These are phyloP conservation scores for Alternaria sp. DNA, from an alignment of 2,329 filamentous ascomycete species.

Conservation along the genomic window DNA sequence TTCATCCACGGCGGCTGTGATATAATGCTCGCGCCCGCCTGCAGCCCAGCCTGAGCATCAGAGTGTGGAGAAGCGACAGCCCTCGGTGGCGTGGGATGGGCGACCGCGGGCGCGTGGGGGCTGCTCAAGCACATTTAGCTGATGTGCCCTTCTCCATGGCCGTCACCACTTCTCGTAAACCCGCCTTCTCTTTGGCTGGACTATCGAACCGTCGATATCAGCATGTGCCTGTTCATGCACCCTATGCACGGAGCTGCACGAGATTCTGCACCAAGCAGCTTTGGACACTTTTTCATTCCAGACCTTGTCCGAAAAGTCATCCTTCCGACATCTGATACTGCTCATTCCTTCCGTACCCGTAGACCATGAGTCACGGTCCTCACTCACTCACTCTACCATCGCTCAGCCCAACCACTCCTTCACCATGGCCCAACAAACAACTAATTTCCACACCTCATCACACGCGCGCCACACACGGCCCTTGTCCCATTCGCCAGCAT, in stretches of 20 bases:
- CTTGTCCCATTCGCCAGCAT: conserved; percentile 20
- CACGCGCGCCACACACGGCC: conserved; percentile 18
- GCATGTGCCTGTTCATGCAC: conserved; percentile 19
- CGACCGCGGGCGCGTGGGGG: conserved; percentile 12
- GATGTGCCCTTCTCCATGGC: neutral
- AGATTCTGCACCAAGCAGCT: conserved; percentile 1
- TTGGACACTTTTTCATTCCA: conserved; percentile 1
- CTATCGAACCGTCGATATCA: conserved; percentile 7
- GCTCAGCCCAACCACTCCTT: neutral
- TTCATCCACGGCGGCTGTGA: neutral
- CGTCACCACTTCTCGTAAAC: conserved; percentile 25
- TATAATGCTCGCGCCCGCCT: neutral
- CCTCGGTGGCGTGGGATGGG: conserved; percentile 19
- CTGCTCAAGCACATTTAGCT: neutral
- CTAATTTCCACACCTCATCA: conserved; percentile 32
- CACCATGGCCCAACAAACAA: conserved; percentile 5
- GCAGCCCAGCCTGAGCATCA: conserved; percentile 2
- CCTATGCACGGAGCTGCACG: conserved; percentile 18
- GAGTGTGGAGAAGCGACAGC: conserved; percentile 26
- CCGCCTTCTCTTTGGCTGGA: conserved; percentile 12
- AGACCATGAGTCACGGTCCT: neutral
- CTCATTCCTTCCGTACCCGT: neutral
- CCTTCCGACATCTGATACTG: neutral
- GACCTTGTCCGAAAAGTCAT: neutral
- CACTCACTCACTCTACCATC: neutral